Conservation (phyloP, 2,329 filamentous ascomycete species). For the Sporothrix sp. region DNA sequence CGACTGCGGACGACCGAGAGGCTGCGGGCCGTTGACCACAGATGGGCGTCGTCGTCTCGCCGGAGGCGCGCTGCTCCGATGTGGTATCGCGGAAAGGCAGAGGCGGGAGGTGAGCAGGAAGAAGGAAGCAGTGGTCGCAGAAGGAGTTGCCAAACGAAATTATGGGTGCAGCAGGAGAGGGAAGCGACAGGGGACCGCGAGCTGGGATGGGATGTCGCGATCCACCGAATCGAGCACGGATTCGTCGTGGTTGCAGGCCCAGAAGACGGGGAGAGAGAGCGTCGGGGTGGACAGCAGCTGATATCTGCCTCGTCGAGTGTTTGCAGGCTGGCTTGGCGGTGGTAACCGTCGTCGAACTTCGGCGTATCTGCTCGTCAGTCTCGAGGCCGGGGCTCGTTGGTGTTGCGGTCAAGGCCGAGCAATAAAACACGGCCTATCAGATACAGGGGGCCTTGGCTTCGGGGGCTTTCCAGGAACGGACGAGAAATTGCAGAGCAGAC, state of each 20-base stretch:
- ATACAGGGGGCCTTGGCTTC: no score
- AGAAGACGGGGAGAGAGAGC: background rate
- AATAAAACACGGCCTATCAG: no score
- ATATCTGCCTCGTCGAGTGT: constrained; percentile 3
- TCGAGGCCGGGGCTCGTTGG: no score
- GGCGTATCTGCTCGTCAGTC: no score
- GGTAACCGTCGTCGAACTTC: no score
- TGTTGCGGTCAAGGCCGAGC: no score
- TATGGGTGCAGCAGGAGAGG: background rate
- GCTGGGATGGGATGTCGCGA: no score
- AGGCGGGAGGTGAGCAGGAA: background rate
- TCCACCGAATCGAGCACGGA: no score
- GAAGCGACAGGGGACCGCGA: constrained; percentile 1
- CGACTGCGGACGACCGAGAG: no score
- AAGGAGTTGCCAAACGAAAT: background rate
- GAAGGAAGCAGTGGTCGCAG: background rate
- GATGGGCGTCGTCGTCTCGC: background rate
- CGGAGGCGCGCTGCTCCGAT: background rate
- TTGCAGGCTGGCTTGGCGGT: background rate
- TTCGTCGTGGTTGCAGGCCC: no score
- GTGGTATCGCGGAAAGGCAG: background rate
- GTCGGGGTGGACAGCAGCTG: constrained; percentile 7
- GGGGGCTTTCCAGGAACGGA: background rate
- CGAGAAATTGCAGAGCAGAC: background rate
- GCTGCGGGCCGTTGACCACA: background rate